Percentiles rank a stretch among this genome's conserved stretches.
Evolutionary conservation across 1,139 yeast species (phyloP).

Genomic region (Keqinozyma sinolaborantium): DNA sequence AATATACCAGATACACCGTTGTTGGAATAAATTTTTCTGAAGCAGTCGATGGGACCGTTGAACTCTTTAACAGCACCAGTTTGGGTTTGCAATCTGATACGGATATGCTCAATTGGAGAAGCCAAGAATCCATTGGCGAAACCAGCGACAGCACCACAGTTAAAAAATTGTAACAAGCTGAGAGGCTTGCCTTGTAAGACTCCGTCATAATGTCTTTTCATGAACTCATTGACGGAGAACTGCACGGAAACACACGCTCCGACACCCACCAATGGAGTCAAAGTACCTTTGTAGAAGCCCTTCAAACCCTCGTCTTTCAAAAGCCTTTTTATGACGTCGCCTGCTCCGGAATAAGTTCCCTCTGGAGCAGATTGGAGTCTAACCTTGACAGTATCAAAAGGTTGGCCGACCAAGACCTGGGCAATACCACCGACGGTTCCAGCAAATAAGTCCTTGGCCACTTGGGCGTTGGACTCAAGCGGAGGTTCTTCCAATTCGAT

Average conservation of each 20-base stretch:
- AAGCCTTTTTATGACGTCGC: slow-evolving; percentile 71
- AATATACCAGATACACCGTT: slow-evolving; percentile 62
- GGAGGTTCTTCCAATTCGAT: slow-evolving; percentile 48
- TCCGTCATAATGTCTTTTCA: slow-evolving; percentile 71
- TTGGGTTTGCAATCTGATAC: slow-evolving; percentile 88
- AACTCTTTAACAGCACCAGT: slow-evolving; percentile 46
- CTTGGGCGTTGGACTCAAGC: slow-evolving; percentile 46
- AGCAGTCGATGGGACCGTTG: slow-evolving; percentile 79
- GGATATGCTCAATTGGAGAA: slow-evolving; percentile 88
- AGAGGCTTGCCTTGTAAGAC: slow-evolving; percentile 38
- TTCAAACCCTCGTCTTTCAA: slow-evolving; percentile 69
- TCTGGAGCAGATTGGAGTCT: slow-evolving; percentile 82
- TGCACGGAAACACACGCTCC: slow-evolving; percentile 90
- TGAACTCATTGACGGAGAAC: slow-evolving; percentile 83
- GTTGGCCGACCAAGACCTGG: slow-evolving; percentile 94
- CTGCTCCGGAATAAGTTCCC: slow-evolving; percentile 70
- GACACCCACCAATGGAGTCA: slow-evolving; percentile 82
- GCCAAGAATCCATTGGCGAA: slow-evolving; percentile 84
- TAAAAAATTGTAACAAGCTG: slow-evolving; percentile 58
- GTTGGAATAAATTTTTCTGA: slow-evolving; percentile 50
- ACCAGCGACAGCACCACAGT: slow-evolving; percentile 87
- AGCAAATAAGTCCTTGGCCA: slow-evolving; percentile 76
- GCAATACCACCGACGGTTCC: slow-evolving; percentile 95
- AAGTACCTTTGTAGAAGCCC: slow-evolving; percentile 88
- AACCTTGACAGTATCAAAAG: slow-evolving; percentile 92